Percentiles rank a stretch among this genome's conserved stretches.
phyloP scores from a whole-genome alignment of 2,329 filamentous ascomycete species.

The Fusarium bulbicola region DNA sequence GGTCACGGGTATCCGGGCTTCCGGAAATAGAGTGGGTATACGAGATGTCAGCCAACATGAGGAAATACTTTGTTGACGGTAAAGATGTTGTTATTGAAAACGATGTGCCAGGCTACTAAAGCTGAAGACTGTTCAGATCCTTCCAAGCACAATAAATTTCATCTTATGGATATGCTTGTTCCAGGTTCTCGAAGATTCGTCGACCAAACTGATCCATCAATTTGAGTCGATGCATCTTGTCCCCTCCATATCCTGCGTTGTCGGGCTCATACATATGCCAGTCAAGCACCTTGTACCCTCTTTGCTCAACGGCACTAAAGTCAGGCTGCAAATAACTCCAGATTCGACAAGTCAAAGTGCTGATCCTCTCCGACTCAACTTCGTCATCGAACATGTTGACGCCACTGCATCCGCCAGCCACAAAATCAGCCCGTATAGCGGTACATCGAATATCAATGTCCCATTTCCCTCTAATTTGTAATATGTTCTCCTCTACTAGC shows the following conservation, averaged over 20 bases:
- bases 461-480: background rate
- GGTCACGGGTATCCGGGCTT: background rate
- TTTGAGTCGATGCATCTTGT: background rate
- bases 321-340: background rate
- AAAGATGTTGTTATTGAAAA: background rate
- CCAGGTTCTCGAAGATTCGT: background rate
- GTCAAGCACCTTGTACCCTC: background rate
- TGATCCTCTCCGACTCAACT: background rate
- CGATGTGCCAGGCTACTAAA: accelerated
- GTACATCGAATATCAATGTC: background rate
- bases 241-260: accelerated
- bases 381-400: background rate
- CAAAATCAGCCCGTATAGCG: background rate
- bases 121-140: too few relatives aligned
- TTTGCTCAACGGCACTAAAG: accelerated
- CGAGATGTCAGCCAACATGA: background rate
- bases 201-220: background rate
- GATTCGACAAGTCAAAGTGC: background rate
- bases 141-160: too few relatives aligned
- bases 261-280: background rate
- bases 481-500: accelerated
- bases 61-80: too few relatives aligned
- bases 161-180: background rate
- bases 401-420: background rate
- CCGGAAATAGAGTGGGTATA: background rate